phyloP scores from a whole-genome alignment of 2,329 filamentous ascomycete species.

The Aspergillus quadricinctus region DNA sequence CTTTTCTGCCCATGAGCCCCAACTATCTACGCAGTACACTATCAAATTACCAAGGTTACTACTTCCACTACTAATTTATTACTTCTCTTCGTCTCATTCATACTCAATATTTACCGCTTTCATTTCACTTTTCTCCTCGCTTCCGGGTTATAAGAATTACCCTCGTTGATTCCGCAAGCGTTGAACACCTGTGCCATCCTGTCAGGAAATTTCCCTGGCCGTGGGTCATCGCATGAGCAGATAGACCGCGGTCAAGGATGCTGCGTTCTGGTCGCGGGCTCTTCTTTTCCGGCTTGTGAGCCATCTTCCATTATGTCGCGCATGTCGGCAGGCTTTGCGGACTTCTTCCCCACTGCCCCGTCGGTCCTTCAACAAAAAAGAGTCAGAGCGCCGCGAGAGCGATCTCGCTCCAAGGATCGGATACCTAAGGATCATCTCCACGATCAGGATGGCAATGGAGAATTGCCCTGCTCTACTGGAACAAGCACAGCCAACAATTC shows the following conservation, averaged over 20 bases:
- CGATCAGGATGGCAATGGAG: slow-evolving; percentile 17
- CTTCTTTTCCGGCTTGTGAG: slow-evolving; percentile 37
- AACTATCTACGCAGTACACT: background rate
- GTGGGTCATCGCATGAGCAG: slow-evolving; percentile 18
- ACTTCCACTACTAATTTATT: background rate
- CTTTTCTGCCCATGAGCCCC: background rate
- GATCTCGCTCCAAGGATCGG: slow-evolving; percentile 56
- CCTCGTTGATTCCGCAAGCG: background rate
- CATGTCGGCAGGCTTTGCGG: slow-evolving; percentile 73
- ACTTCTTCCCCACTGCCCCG: slow-evolving; percentile 79
- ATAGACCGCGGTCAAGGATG: slow-evolving; percentile 33
- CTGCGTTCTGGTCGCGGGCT: slow-evolving; percentile 31
- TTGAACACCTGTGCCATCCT: background rate
- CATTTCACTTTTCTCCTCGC: background rate
- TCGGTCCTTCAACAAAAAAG: slow-evolving; percentile 53
- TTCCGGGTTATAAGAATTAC: background rate
- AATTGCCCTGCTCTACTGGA: slow-evolving; percentile 7
- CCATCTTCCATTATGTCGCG: slow-evolving; percentile 67
- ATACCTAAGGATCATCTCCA: slow-evolving; percentile 44
- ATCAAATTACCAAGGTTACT: background rate
- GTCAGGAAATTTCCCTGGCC: slow-evolving; percentile 17
- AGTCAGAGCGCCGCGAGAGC: slow-evolving; percentile 50
- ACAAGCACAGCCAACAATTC: slow-evolving; percentile 7
- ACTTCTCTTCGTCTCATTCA: background rate
- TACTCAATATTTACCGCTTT: background rate